phyloP scores from a whole-genome alignment of 2,329 filamentous ascomycete genomes.

The Nothophaeocryptopus gaeumannii region DNA sequence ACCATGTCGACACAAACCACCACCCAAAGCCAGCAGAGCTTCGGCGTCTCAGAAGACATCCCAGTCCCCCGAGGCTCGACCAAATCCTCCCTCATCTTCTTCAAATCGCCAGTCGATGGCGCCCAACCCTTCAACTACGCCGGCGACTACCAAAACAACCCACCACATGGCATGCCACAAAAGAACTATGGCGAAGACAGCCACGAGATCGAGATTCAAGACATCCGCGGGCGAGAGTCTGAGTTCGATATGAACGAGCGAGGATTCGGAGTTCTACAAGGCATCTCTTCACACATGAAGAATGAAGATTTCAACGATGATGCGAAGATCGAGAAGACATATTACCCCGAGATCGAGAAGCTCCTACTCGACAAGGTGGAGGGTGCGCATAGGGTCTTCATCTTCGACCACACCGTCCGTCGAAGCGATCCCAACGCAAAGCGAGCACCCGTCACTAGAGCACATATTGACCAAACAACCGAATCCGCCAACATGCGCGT shows the following conservation, averaged over 20 bases:
- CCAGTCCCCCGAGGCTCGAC: constrained; percentile 59
- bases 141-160: constrained; percentile 44
- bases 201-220: constrained; percentile 60
- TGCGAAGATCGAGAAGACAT: constrained; percentile 64
- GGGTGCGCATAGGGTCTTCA: constrained; percentile 62
- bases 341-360: constrained; percentile 81
- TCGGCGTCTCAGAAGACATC: constrained; percentile 27
- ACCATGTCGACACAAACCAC: constrained; percentile 25
- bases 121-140: constrained; percentile 58
- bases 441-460: constrained; percentile 67
- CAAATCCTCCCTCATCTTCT: constrained; percentile 64
- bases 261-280: constrained; percentile 67
- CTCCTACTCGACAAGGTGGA: constrained; percentile 67
- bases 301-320: constrained; percentile 62
- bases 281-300: constrained; percentile 53
- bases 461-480: constrained; percentile 81
- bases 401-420: constrained; percentile 91
- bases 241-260: constrained; percentile 67
- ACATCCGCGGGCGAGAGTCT: constrained; percentile 69
- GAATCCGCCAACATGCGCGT: constrained; percentile 66
- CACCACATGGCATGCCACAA: constrained; percentile 59
- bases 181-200: constrained; percentile 60
- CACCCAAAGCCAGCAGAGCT: constrained; percentile 27
- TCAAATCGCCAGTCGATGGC: constrained; percentile 58
- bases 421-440: constrained; percentile 56